Base-by-base conservation (phyloP, 2,329 filamentous ascomycete species). In the Didymellaceae sp. region DNA sequence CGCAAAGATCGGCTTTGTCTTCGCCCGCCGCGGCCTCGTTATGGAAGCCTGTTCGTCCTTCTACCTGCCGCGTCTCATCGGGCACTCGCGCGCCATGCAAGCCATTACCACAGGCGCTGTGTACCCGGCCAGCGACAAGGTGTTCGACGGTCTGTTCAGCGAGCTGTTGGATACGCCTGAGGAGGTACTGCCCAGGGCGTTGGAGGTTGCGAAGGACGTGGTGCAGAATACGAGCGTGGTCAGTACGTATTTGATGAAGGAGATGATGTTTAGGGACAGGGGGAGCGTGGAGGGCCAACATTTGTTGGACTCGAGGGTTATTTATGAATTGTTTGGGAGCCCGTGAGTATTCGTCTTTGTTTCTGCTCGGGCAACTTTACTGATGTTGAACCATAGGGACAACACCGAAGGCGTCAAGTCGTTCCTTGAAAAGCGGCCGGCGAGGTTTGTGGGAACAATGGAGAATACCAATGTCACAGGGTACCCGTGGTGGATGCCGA, bases 1-100 rank as follows among this genome's bases (percentile, higher is more conserved):
- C 9, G 85, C 87, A 2, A 88, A 87, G 65, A 82, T 91, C 55
- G 88, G 88, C 43, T 89, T 91, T 66, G 87, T 90, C 14, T 92
- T 91, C 70, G 79, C 82, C 18, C 81, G 87, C 20, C 80, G 88
- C 33, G 88, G 88, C 1, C 78, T 91, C 62, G 79, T 84, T 52
- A 86, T 89, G 82, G 89, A 92, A 72, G 87, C 86, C 0, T 86
- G 83, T 65, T 85, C 81, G 41, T 86, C 83, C 7, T 91, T 82
- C 71, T 91, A 89, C 76, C 77, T 91, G 26, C 88, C 88, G 2
- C 81, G 86, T 0, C 76, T 91, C 20, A 80, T 91, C 52, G 88
- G 89, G 49, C 76, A 81, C 46, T 81, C 80, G 11, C 80, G 82
- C 56, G 86, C 87, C 0, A 74, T 87, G 67, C 82, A 87, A 63